A percentile compares a stretch with the other conserved stretches of the same genome.
Conservation (phyloP, 495 filamentous ascomycete genomes). For the Cladorrhinum samala region DNA sequence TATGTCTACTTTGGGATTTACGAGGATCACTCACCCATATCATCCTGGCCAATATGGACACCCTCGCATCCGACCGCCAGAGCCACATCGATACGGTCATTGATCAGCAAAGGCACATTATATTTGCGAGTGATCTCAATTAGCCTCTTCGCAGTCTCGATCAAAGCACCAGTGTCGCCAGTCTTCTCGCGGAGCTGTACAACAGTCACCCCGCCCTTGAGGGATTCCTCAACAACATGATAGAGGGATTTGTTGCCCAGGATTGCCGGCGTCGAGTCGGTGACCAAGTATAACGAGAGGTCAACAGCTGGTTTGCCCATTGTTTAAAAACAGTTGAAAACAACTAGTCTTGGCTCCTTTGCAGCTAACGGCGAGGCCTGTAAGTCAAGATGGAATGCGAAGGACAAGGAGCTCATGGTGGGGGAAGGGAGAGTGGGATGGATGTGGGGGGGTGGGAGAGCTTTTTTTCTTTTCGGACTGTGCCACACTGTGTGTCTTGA, state of each 20-base stretch:
- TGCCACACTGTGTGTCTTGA: no score
- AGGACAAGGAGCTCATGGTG: no score
- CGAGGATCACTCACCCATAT: slow-evolving; percentile 57
- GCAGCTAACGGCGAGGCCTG: no score
- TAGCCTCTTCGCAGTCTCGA: slow-evolving; percentile 63
- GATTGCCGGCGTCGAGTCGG: slow-evolving; percentile 78
- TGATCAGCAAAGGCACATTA: slow-evolving; percentile 79
- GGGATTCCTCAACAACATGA: slow-evolving; percentile 66
- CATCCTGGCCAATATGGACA: slow-evolving; percentile 91
- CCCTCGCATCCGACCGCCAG: slow-evolving; percentile 81
- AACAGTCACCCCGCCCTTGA: slow-evolving; percentile 76
- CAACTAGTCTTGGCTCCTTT: no score
- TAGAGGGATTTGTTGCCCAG: slow-evolving; percentile 64
- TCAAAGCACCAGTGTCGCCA: slow-evolving; percentile 65
- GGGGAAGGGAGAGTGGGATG: no score
- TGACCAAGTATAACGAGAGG: slow-evolving; percentile 79
- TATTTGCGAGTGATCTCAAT: slow-evolving; percentile 62
- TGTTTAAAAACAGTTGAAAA: no score
- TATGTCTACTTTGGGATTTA: neutral
- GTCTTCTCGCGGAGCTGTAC: slow-evolving; percentile 91
- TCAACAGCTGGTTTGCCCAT: slow-evolving; percentile 33
- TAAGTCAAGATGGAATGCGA: no score
- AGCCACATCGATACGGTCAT: slow-evolving; percentile 92
- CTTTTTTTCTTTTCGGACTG: no score
- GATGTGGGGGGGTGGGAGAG: no score